Percentiles rank a stretch among this genome's conserved stretches.
Conservation (phyloP, 2,329 filamentous ascomycete species). For the Alternaria infectoria region DNA sequence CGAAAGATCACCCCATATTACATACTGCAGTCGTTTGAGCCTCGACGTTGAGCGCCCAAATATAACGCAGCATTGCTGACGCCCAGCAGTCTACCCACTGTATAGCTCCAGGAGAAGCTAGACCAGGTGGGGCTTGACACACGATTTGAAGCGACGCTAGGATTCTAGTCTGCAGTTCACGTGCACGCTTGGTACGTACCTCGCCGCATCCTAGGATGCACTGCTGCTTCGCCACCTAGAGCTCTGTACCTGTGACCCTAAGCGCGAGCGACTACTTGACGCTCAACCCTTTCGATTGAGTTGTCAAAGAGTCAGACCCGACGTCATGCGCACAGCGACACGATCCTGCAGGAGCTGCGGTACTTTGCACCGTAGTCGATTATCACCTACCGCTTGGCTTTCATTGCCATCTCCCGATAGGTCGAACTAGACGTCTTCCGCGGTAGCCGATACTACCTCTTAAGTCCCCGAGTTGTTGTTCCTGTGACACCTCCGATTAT, state of each 20-base stretch:
- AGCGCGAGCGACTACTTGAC: constrained; percentile 3
- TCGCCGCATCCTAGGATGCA: constrained; percentile 16
- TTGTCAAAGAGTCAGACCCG: neutral
- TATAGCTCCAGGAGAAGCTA: constrained; percentile 11
- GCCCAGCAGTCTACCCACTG: constrained; percentile 10
- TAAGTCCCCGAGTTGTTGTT: constrained; percentile 7
- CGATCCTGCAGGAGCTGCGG: neutral
- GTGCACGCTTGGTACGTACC: constrained; percentile 22
- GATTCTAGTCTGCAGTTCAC: constrained; percentile 11
- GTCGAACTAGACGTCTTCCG: constrained; percentile 3
- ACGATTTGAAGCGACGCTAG: constrained; percentile 14
- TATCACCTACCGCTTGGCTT: constrained; percentile 3
- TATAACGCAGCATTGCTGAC: constrained; percentile 17
- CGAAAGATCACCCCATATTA: neutral
- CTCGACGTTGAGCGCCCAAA: constrained; percentile 8
- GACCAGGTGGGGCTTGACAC: constrained; percentile 5
- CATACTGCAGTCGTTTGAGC: neutral
- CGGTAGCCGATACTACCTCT: constrained; percentile 8
- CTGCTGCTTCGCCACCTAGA: constrained; percentile 12
- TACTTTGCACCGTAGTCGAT: constrained; percentile 1
- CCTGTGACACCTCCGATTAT: constrained; percentile 16
- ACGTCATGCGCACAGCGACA: neutral
- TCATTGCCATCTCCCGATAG: constrained; percentile 10
- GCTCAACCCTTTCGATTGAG: neutral
- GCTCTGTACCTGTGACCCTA: constrained; percentile 6